Evolutionary conservation across 108 stramenopile genomes (phyloP), one percentile per base, ranked within the genome.

Genomic region (Mayamaea pseudoterrestris): DNA sequence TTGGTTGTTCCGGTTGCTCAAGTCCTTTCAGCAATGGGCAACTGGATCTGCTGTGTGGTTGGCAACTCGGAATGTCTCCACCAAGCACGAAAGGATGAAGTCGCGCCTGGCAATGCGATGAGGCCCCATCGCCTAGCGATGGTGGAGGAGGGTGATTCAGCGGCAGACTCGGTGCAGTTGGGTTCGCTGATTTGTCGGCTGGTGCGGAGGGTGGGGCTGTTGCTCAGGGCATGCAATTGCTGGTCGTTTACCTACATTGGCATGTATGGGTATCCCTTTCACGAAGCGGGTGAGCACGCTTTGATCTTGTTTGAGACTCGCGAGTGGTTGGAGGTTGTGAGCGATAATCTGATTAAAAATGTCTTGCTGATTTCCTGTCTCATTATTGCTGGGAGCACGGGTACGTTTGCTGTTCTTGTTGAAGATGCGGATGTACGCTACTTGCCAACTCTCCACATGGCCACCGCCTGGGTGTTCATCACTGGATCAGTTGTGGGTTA

Each of bases 181-280:
- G 17, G 31, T 47, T 75, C 26, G 44, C 24, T 31, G 12, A 25
- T 47, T 35, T 13, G 48, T 44, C 6, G 26, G 47, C 21, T 46
- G 50, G 39, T 27, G 35, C 13, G 27, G 29, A 6, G 29, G 46
- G 55, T 30, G 18, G 18, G 16, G 9, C 50, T 30, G 21, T 39
- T 20, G 18, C 31, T 68, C n/a, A 52, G 32, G 3, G 36, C 35
- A n/a, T 61, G 61, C 57, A 78, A 80, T 44, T 69, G 71, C 20
- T 82, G 85, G 80, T 78, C 85, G 5, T 88, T 65, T 60, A 49
- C 74, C 11, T 80, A 79, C 23, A 82, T 85, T 47, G 91, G 82
- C 18, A 44, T 90, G n/a, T 51, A 90, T 51, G 77, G 74, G 3
- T 80, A 79, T 43, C 51, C 51, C 28, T 94, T 73, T 50, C 43